A percentile compares a stretch with the other conserved stretches of the same genome.
Conservation (phyloP, 2,329 filamentous ascomycete genomes). For the Diplodia sapinea region DNA sequence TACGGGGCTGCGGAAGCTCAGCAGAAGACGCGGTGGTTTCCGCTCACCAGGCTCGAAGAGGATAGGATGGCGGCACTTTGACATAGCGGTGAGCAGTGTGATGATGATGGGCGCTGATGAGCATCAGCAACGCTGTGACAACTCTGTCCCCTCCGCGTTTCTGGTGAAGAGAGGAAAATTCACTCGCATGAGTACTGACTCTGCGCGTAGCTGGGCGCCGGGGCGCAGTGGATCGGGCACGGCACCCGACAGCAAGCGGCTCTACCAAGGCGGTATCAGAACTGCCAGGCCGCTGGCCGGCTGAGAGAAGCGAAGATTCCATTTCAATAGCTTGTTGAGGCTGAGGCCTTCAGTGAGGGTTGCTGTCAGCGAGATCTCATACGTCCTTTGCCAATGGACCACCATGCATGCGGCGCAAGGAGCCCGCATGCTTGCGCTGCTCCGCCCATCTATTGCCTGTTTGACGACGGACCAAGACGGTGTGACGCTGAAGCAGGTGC, state of each 20-base stretch:
- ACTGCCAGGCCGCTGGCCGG: too few species aligned
- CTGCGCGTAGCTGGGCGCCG: neutral
- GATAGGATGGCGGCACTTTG: neutral
- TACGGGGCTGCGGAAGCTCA: conserved; percentile 13
- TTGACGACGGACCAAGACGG: conserved; percentile 24
- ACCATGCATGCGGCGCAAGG: too few species aligned
- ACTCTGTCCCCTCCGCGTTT: neutral
- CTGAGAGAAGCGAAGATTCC: neutral
- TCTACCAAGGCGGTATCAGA: neutral
- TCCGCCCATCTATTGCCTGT: conserved; percentile 3
- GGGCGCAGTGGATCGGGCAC: neutral
- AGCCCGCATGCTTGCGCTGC: neutral
- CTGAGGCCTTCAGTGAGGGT: neutral
- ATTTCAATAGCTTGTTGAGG: neutral
- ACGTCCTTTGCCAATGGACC: too few species aligned
- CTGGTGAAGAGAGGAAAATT: neutral
- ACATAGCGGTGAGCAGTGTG: conserved; percentile 20
- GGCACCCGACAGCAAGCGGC: neutral
- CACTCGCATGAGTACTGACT: conserved; percentile 7
- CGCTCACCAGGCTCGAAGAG: conserved; percentile 17
- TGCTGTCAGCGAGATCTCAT: neutral
- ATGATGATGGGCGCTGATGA: neutral
- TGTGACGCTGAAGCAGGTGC: conserved; percentile 16
- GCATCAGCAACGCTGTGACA: conserved; percentile 3
- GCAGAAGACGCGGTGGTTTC: conserved; percentile 15